Evolutionary conservation across 2,329 filamentous ascomycete genomes (phyloP).

Genomic region (Cladophialophora exuberans): DNA sequence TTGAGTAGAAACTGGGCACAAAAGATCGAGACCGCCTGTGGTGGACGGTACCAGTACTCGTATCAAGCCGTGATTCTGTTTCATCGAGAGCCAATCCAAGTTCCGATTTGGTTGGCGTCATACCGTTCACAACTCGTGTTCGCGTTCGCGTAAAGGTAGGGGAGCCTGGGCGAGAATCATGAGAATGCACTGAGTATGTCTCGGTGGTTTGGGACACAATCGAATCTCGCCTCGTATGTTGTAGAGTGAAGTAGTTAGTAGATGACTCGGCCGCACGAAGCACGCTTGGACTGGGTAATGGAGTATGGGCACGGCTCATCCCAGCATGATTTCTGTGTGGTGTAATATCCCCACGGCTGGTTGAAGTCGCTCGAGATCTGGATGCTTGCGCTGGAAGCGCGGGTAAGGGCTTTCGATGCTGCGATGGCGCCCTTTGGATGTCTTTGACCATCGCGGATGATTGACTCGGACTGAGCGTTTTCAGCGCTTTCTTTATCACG

Average conservation of each 20-base stretch:
- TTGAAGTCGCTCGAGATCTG: constrained; percentile 16
- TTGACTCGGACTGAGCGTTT: constrained; percentile 31
- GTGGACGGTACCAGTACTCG: constrained; percentile 32
- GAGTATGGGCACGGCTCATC: constrained; percentile 26
- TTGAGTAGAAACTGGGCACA: constrained; percentile 50
- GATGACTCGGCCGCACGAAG: constrained; percentile 22
- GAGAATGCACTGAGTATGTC: constrained; percentile 44
- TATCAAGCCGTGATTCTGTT: constrained; percentile 34
- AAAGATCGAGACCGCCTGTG: constrained; percentile 44
- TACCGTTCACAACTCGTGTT: constrained; percentile 47
- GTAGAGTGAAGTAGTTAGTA: constrained; percentile 40
- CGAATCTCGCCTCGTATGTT: constrained; percentile 45
- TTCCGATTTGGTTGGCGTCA: constrained; percentile 48
- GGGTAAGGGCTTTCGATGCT: constrained; percentile 15
- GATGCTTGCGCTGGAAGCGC: constrained; percentile 10
- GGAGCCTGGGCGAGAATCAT: constrained; percentile 43
- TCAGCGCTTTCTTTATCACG: constrained; percentile 33
- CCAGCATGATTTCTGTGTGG: constrained; percentile 17
- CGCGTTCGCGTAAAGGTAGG: constrained; percentile 44
- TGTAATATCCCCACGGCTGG: constrained; percentile 18
- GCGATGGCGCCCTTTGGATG: constrained; percentile 14
- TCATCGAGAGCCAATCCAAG: constrained; percentile 41
- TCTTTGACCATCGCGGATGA: constrained; percentile 31
- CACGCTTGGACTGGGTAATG: constrained; percentile 27
- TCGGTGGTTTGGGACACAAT: constrained; percentile 46